phyloP scores from a whole-genome alignment of 1,139 yeast species.

The Torulaspora pretoriensis region DNA sequence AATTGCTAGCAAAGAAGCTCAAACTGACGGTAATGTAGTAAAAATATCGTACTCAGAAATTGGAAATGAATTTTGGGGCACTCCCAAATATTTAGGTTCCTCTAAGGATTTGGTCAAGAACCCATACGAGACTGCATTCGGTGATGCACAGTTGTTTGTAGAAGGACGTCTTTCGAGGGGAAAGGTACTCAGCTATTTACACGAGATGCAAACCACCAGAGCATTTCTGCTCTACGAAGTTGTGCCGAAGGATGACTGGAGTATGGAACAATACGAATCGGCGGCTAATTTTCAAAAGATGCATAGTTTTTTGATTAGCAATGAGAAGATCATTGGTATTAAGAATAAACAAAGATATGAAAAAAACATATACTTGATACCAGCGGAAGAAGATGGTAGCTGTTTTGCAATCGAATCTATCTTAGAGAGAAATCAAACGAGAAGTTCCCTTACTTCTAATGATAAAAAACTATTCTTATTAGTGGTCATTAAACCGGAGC shows the following conservation, averaged over 20 bases:
- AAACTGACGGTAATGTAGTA: neutral
- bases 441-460: constrained; percentile 9
- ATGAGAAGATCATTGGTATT: constrained; percentile 25
- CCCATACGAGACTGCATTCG: constrained; percentile 21
- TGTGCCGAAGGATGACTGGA: constrained; percentile 11
- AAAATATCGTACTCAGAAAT: constrained; percentile 13
- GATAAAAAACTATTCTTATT: constrained; percentile 18
- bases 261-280: constrained; percentile 7
- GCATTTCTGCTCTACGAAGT: constrained; percentile 23
- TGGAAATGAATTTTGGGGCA: constrained; percentile 12
- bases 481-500: constrained; percentile 25
- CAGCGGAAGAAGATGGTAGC: constrained; percentile 14
- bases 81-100: constrained; percentile 11
- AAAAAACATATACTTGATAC: constrained; percentile 27
- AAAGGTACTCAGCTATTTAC: constrained; percentile 25
- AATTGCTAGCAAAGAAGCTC: neutral
- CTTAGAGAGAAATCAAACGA: constrained; percentile 6
- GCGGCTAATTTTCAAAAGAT: constrained; percentile 15
- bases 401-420: constrained; percentile 5
- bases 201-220: constrained; percentile 22
- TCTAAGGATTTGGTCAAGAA: constrained; percentile 12
- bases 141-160: constrained; percentile 22
- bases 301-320: constrained; percentile 19
- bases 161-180: constrained; percentile 28
- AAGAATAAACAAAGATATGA: constrained; percentile 21